A percentile compares a stretch with the other conserved stretches of the same genome.
Evolutionary conservation across 306 rosid genomes (phyloP).

Genomic region (Lathyrus sativus): DNA sequence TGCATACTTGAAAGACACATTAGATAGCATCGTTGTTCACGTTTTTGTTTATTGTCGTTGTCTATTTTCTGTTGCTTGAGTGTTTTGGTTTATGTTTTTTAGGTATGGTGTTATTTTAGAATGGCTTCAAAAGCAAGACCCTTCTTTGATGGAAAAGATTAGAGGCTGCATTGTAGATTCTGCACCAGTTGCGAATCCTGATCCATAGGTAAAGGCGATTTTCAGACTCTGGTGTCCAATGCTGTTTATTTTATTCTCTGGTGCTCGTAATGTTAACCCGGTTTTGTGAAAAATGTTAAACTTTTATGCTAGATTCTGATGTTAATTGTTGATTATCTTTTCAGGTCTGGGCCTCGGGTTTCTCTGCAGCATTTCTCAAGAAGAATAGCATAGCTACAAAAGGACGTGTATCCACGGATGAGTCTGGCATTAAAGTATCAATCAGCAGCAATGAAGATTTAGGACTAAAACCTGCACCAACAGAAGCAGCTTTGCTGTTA

Average conservation of each 20-base stretch:
- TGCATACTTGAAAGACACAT: too few species aligned
- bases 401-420: constrained; percentile 49
- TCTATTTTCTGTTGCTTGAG: constrained; percentile 22
- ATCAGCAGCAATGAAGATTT: constrained; percentile 41
- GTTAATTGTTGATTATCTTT: constrained; percentile 32
- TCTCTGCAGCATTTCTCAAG: constrained; percentile 94
- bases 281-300: background rate
- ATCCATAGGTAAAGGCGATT: constrained; percentile 66
- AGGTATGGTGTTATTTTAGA: constrained; percentile 90
- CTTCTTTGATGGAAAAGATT: constrained; percentile 64
- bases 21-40: too few species aligned
- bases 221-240: constrained; percentile 11
- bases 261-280: background rate
- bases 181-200: constrained; percentile 94
- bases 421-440: constrained; percentile 50
- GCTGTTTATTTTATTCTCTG: constrained; percentile 23
- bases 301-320: constrained; percentile 18
- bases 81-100: constrained; percentile 32
- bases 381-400: constrained; percentile 83
- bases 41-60: background rate
- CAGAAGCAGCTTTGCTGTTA: constrained; percentile 76
- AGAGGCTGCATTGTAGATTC: constrained; percentile 95
- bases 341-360: constrained; percentile 99
- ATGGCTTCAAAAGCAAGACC: constrained; percentile 64
- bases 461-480: constrained; percentile 70